Evolutionary conservation across 2,329 filamentous ascomycete species (phyloP).

Genomic region (Cercospora nicotianae): DNA sequence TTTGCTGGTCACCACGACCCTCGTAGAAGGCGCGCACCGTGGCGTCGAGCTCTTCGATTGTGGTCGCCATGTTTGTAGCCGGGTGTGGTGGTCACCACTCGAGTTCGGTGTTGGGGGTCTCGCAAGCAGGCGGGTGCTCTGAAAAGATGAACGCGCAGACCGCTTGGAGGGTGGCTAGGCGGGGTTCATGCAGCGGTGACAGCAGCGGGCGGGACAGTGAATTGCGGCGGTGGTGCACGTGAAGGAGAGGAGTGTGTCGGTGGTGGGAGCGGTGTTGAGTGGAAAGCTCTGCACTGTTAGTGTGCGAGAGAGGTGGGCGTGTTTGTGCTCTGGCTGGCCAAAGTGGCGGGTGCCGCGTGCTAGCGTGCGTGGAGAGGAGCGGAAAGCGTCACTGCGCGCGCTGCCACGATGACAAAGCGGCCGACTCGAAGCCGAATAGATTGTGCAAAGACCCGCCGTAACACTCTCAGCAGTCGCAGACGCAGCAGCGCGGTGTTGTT

Average conservation of each 20-base stretch:
- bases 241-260: slow-evolving; percentile 5
- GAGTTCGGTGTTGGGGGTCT: slow-evolving; percentile 29
- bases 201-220: slow-evolving; percentile 8
- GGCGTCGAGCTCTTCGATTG: slow-evolving; percentile 92
- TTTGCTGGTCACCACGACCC: slow-evolving; percentile 93
- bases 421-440: not conserved
- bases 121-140: slow-evolving; percentile 8
- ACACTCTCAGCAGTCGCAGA: not conserved
- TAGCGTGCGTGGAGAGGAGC: slow-evolving; percentile 4
- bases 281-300: slow-evolving; percentile 7
- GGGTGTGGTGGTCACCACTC: slow-evolving; percentile 20
- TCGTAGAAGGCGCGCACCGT: slow-evolving; percentile 98
- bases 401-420: not conserved
- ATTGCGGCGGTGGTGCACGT: slow-evolving; percentile 14
- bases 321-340: not conserved
- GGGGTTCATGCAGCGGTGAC: slow-evolving; percentile 32
- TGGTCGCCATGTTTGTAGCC: slow-evolving; percentile 57
- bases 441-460: not conserved
- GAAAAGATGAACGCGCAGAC: slow-evolving; percentile 34
- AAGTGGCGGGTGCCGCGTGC: slow-evolving; percentile 8
- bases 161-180: slow-evolving; percentile 30
- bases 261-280: slow-evolving; percentile 8
- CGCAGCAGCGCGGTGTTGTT: slow-evolving; percentile 4
- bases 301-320: slow-evolving; percentile 4
- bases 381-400: slow-evolving; percentile 1